phyloP scores from a whole-genome alignment of 371 early-diverging fungal species.

The Batkoa obscura region DNA sequence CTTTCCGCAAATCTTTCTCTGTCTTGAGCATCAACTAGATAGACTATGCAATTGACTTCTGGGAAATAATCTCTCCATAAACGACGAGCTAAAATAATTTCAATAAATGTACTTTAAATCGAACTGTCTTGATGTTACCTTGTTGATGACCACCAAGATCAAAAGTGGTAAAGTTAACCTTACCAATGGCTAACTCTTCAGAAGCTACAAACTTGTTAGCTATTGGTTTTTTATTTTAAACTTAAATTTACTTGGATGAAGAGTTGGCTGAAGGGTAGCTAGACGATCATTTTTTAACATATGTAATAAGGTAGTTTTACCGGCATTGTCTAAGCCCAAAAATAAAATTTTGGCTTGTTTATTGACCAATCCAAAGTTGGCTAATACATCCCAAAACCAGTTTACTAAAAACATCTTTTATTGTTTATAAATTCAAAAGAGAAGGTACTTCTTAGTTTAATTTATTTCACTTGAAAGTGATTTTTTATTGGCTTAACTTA shows the following conservation, averaged over 20 bases:
- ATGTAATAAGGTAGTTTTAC: conserved; percentile 98
- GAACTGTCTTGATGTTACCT: conserved; percentile 17
- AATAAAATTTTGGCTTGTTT: conserved; percentile 98
- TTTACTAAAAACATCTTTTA: conserved; percentile 68
- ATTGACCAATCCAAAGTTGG: conserved; percentile 74
- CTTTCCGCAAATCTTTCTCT: conserved; percentile 64
- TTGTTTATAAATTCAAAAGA: background rate
- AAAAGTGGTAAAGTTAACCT: conserved; percentile 89
- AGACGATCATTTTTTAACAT: conserved; percentile 98
- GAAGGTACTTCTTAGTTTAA: conserved; percentile 1
- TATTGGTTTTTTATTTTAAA: conserved; percentile 1
- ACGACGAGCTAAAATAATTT: conserved; percentile 54
- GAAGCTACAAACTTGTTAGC: conserved; percentile 35
- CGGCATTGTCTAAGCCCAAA: conserved; percentile 99
- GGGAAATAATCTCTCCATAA: conserved; percentile 97
- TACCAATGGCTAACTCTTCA: conserved; percentile 91
- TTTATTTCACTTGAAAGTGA: background rate
- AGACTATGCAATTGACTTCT: conserved; percentile 91
- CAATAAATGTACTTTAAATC: background rate
- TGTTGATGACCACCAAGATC: conserved; percentile 95
- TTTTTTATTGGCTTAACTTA: too few species aligned
- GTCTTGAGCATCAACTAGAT: conserved; percentile 88
- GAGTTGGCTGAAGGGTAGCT: conserved; percentile 91
- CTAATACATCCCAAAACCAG: conserved; percentile 84
- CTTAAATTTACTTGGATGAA: conserved; percentile 83